phyloP scores from a whole-genome alignment of 805 yeast species.

The Yarrowia osloensis region DNA sequence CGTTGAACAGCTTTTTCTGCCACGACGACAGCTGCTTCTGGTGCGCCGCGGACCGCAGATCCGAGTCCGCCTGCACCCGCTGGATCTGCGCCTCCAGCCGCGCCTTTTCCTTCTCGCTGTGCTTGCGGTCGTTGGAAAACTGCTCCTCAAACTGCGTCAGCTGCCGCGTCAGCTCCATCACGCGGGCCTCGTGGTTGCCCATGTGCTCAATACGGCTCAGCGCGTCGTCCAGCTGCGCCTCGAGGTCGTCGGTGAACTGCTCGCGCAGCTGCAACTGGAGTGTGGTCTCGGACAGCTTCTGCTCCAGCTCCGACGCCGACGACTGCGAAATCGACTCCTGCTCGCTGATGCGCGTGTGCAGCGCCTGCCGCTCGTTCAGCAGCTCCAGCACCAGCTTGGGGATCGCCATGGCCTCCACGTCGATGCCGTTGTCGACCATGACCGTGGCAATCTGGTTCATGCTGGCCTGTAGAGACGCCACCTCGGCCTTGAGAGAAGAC shows the following conservation, averaged over 20 bases:
- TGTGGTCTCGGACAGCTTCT: neutral
- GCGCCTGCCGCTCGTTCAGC: neutral
- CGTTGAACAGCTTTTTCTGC: conserved; percentile 29
- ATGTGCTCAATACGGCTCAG: neutral
- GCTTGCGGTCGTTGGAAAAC: neutral
- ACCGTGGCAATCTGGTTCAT: neutral
- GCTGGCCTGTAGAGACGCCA: neutral
- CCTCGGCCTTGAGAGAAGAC: neutral
- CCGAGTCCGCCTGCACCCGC: conserved; percentile 9
- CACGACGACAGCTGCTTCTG: conserved; percentile 25
- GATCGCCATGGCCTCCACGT: neutral
- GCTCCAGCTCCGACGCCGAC: conserved; percentile 3
- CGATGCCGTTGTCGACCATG: neutral
- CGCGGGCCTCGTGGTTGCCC: conserved; percentile 25
- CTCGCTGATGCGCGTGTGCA: neutral
- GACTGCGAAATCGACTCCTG: conserved; percentile 5
- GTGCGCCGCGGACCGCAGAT: conserved; percentile 7
- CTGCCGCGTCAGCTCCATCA: conserved; percentile 15
- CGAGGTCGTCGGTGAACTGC: conserved; percentile 13
- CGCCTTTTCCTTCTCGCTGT: conserved; percentile 13
- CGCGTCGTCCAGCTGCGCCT: conserved; percentile 10
- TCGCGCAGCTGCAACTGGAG: neutral
- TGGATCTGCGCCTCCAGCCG: neutral
- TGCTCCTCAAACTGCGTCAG: conserved; percentile 15
- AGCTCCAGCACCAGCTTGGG: neutral